These are phyloP conservation scores for Moniliella sp. DNA, from an alignment of 1,284 basidiomycete species.

Conservation along the genomic window DNA sequence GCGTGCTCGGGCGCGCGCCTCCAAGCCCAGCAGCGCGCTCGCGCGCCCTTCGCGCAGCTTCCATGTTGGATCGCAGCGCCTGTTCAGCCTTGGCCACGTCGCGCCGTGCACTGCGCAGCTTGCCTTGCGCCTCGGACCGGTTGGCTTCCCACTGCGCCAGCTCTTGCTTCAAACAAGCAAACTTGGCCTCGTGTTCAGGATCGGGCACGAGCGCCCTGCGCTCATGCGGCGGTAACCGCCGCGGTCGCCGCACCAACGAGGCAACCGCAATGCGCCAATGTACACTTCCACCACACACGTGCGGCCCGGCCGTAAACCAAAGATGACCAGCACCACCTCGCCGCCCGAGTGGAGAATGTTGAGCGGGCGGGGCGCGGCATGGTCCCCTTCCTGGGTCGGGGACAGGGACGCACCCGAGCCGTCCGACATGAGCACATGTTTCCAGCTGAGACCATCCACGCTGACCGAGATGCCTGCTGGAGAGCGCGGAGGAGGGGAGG, in stretches of 20 bases:
- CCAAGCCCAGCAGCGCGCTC: too few relatives aligned
- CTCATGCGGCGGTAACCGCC: too few relatives aligned
- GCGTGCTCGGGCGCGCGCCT: too few relatives aligned
- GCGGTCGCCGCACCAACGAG: too few relatives aligned
- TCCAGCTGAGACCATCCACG: conserved; percentile 17
- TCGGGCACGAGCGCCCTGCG: too few relatives aligned
- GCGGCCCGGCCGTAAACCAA: conserved; percentile 13
- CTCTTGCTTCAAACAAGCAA: conserved; percentile 8
- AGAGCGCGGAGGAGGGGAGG: conserved; percentile 6
- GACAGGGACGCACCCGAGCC: conserved; percentile 10
- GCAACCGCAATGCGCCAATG: too few relatives aligned
- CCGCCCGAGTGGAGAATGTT: too few relatives aligned
- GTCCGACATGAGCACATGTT: conserved; percentile 18
- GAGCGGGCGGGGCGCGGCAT: too few relatives aligned
- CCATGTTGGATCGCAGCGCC: conserved; percentile 16
- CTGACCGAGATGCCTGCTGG: conserved; percentile 12
- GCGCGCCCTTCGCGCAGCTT: conserved; percentile 15
- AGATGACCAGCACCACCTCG: conserved; percentile 24
- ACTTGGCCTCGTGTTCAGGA: conserved; percentile 4
- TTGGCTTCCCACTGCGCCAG: conserved; percentile 8
- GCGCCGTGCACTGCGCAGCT: conserved; percentile 13
- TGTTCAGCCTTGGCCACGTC: conserved; percentile 15
- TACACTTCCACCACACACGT: conserved; percentile 16
- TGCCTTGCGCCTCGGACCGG: conserved; percentile 7
- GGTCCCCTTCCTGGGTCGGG: too few relatives aligned